phyloP scores from a whole-genome alignment of 108 stramenopile species.

The Chaetoceros muelleri region DNA sequence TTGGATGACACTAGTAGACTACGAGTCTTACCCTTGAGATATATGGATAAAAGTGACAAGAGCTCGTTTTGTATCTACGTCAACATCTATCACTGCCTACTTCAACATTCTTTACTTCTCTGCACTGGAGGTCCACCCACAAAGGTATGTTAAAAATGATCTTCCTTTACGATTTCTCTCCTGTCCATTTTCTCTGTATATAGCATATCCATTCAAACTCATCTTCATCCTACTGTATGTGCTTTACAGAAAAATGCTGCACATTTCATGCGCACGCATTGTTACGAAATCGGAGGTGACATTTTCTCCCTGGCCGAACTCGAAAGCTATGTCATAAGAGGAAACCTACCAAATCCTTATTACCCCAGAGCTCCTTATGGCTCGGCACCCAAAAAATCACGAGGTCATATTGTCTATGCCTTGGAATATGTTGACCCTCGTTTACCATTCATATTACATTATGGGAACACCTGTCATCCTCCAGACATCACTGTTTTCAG shows the following conservation, averaged over 20 bases:
- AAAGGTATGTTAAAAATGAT: slow-evolving; percentile 21
- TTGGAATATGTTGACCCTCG: slow-evolving; percentile 51
- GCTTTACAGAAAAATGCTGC: too few species aligned
- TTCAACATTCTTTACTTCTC: slow-evolving; percentile 86
- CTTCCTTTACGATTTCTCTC: not conserved
- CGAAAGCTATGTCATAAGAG: slow-evolving; percentile 80
- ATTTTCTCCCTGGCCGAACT: slow-evolving; percentile 93
- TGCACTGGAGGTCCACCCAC: slow-evolving; percentile 68
- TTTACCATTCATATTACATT: slow-evolving; percentile 67
- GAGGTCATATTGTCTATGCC: slow-evolving; percentile 53
- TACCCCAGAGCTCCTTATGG: slow-evolving; percentile 53
- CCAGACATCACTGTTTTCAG: slow-evolving; percentile 38
- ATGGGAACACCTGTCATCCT: slow-evolving; percentile 50
- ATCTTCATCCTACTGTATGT: slow-evolving; percentile 24
- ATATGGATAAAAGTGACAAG: slow-evolving; percentile 52
- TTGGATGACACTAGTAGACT: slow-evolving; percentile 75
- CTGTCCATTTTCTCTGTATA: not conserved
- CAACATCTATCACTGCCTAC: slow-evolving; percentile 87
- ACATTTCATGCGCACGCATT: slow-evolving; percentile 70
- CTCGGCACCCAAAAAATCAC: slow-evolving; percentile 63
- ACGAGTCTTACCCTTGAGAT: slow-evolving; percentile 43
- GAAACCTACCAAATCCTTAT: slow-evolving; percentile 53
- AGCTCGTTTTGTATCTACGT: slow-evolving; percentile 77
- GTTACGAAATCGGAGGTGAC: slow-evolving; percentile 91
- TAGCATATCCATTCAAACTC: not conserved